phyloP scores from a whole-genome alignment of 306 rosid species.

The Begonia peltatifolia region DNA sequence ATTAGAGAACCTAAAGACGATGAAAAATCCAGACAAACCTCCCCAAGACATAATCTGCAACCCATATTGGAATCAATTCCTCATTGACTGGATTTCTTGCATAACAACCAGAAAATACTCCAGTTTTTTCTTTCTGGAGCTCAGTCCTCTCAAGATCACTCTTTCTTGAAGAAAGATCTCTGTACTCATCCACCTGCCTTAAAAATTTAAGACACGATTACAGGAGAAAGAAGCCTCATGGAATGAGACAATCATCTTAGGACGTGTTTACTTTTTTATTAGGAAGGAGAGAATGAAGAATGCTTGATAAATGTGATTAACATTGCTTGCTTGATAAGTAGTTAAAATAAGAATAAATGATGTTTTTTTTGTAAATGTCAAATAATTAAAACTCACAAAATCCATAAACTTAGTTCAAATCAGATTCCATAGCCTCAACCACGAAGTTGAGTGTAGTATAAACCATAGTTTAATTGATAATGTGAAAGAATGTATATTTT shows the following conservation, averaged over 20 bases:
- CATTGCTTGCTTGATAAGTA: too few species aligned
- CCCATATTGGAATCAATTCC: constrained; percentile 84
- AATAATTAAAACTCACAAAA: too few species aligned
- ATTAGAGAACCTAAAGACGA: constrained; percentile 3
- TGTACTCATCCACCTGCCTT: constrained; percentile 74
- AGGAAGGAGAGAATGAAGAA: too few species aligned
- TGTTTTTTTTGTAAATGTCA: too few species aligned
- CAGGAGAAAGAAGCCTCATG: constrained; percentile 16
- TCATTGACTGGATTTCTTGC: constrained; percentile 86
- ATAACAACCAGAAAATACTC: constrained; percentile 82
- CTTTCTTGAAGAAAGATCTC: constrained; percentile 64
- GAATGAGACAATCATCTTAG: constrained; percentile 2
- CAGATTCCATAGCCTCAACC: too few species aligned
- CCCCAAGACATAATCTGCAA: constrained; percentile 94
- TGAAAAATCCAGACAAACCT: constrained; percentile 40
- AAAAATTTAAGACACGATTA: constrained; percentile 25
- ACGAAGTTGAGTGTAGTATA: too few species aligned
- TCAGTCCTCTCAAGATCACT: constrained; percentile 98
- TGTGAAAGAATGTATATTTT: too few species aligned
- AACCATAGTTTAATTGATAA: too few species aligned
- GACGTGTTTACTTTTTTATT: too few species aligned
- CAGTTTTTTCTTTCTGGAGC: constrained; percentile 94
- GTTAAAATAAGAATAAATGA: too few species aligned
- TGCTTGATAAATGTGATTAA: too few species aligned
- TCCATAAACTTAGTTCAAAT: too few species aligned